A percentile compares a stretch with the other conserved stretches of the same genome.
Conservation (phyloP, 2,329 filamentous ascomycete species). For the Curvularia sp. region DNA sequence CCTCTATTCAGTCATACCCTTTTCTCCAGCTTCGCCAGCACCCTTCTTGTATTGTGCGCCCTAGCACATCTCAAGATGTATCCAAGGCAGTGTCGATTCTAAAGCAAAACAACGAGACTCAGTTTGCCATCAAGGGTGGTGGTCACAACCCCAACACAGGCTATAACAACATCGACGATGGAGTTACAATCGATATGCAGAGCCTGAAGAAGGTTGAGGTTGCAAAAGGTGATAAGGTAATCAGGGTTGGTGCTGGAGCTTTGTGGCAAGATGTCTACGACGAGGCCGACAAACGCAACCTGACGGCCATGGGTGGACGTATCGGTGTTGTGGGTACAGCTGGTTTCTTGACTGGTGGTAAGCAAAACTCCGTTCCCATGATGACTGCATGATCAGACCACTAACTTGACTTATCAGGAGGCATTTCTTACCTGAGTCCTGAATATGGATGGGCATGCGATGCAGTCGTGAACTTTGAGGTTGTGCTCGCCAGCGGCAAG, state of each 20-base stretch:
- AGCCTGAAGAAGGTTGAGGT: conserved; percentile 31
- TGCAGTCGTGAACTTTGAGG: conserved; percentile 39
- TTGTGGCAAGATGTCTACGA: conserved; percentile 50
- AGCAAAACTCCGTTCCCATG: conserved; percentile 1
- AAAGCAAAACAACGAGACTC: conserved; percentile 15
- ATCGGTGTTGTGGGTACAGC: conserved; percentile 38
- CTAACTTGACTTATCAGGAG: conserved; percentile 16
- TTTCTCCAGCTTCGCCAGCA: conserved; percentile 29
- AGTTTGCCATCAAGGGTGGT: conserved; percentile 36
- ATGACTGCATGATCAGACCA: background rate
- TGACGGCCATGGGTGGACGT: conserved; percentile 34
- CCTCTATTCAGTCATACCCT: conserved; percentile 32
- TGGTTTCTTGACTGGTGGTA: conserved; percentile 43
- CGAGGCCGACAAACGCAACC: conserved; percentile 25
- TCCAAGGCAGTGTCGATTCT: conserved; percentile 24
- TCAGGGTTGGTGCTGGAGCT: conserved; percentile 34
- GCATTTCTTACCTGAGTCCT: conserved; percentile 32
- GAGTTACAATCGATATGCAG: conserved; percentile 44
- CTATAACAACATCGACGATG: conserved; percentile 41
- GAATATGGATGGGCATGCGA: conserved; percentile 34
- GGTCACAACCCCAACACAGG: conserved; percentile 34
- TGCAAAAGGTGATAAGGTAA: conserved; percentile 21
- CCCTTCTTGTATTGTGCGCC: conserved; percentile 33
- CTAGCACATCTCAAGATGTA: conserved; percentile 29
- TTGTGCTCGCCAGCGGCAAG: conserved; percentile 50